Evolutionary conservation across 2,329 filamentous ascomycete species (phyloP), one percentile per base, ranked within the genome.

Genomic region (Ophiocordyceps camponoti-saundersi): DNA sequence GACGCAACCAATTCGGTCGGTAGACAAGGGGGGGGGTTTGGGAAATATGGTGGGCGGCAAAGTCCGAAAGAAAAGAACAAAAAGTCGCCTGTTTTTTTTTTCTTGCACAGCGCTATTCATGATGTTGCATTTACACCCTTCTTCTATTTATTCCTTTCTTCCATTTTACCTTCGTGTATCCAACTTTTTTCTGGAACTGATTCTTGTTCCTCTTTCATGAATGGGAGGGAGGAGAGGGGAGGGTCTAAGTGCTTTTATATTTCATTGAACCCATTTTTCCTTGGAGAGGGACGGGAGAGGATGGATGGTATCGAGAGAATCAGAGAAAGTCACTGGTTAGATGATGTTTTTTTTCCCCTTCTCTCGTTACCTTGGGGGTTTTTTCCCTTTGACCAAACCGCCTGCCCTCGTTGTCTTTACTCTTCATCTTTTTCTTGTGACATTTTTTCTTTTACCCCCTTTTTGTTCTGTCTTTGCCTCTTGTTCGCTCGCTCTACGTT

Each of bases 61-160:
- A 58, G 56, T 52, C 49, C 55, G 62, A 64, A 63, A 61, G 62
- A 18, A 18, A 39, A 39, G 12, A 11, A 29, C 7, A 29, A 29
- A 29, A 29, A 29, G 26, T 29, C 26, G 26, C 26, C 26, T 46
- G 48, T 62, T 45, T 48, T 47, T 51, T 49, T 62, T 45, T 48
- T 47, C 51, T 49, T 50, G 52, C 60, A 60, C 54, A 61, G 62
- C 60, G 61, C 52, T 61, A 57, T 61, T 60, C 60, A 62, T 60
- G 60, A 61, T 52, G 51, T 59, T 59, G 57, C 60, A 63, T 67
- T 67, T 61, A 52, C 52, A 56, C 53, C 56, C 61, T 63, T 58
- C 53, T 63, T 39, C 34, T n/a, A n/a, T 16, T 39, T 39, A 7
- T 18, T 7, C n/a, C 7, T 39, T 36, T 15, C 12, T 36, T 36